Evolutionary conservation across 148 eudicot species (phyloP).

Genomic region (Spergularia bocconei): DNA sequence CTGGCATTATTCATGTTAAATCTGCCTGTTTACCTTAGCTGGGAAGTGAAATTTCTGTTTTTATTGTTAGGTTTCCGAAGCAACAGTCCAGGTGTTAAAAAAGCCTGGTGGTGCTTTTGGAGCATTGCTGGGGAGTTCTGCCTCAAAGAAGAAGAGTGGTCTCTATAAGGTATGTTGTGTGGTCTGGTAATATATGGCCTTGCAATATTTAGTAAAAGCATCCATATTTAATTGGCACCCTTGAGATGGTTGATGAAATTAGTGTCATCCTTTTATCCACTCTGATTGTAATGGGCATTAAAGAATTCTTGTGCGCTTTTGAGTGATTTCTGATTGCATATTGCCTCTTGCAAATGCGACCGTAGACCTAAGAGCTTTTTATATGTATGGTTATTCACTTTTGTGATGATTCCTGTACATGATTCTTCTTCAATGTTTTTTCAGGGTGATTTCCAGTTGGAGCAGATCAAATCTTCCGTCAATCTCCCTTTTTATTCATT

Average conservation of each 20-base stretch:
- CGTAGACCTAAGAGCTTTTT: background rate
- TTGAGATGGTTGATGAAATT: background rate
- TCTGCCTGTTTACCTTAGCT: background rate
- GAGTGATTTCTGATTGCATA: background rate
- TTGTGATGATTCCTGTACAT: background rate
- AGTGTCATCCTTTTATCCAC: background rate
- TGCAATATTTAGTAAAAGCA: too few species aligned
- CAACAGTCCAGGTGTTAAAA: conserved; percentile 69
- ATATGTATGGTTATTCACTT: background rate
- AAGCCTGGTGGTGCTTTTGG: conserved; percentile 86
- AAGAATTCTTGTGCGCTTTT: background rate
- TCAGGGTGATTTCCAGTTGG: conserved; percentile 56
- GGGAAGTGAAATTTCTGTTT: conserved; percentile 7
- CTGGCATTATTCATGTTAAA: conserved; percentile 2
- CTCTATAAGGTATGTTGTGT: conserved; percentile 41
- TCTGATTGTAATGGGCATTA: background rate
- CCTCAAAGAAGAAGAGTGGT: conserved; percentile 57
- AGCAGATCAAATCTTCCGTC: conserved; percentile 82
- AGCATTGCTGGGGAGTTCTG: conserved; percentile 70
- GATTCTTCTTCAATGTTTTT: conserved; percentile 4
- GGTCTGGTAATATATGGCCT: background rate
- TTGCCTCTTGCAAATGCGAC: background rate
- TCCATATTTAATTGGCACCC: background rate
- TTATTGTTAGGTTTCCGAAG: conserved; percentile 48
- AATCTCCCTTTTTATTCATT: conserved; percentile 81